These are phyloP conservation scores for Verticillium alfalfae DNA, from an alignment of 2,329 filamentous ascomycete species.

Conservation along the genomic window DNA sequence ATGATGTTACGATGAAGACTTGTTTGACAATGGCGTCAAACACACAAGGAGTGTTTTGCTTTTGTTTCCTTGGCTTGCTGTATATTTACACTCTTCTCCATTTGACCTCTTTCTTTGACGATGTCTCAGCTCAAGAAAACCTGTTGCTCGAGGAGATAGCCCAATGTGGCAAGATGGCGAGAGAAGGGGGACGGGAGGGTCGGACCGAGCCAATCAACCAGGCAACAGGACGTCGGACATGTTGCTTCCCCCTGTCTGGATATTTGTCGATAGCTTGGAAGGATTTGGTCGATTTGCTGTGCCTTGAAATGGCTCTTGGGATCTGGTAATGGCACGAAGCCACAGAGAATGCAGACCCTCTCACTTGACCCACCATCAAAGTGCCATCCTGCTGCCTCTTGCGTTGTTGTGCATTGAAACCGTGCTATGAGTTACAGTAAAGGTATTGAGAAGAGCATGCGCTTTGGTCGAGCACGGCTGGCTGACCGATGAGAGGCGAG, in stretches of 20 bases:
- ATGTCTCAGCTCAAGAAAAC: conserved; percentile 1
- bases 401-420: too few species aligned
- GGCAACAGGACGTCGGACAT: not conserved
- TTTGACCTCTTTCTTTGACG: not conserved
- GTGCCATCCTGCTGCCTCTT: too few species aligned
- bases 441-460: not conserved
- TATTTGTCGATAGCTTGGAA: not conserved
- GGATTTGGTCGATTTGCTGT: not conserved
- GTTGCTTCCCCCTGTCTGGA: not conserved
- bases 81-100: conserved; percentile 1
- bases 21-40: not conserved
- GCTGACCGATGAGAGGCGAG: not conserved
- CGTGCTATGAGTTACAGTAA: too few species aligned
- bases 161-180: not conserved
- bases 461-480: too few species aligned
- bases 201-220: not conserved
- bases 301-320: not conserved
- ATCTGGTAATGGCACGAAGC: not conserved
- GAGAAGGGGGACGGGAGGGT: not conserved
- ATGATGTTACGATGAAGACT: not conserved
- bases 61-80: not conserved
- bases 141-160: not conserved
- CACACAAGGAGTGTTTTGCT: not conserved
- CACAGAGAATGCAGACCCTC: not conserved
- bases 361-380: not conserved